Evolutionary conservation across 345 rosid genomes (phyloP).

Genomic region (Corchorus olitorius): DNA sequence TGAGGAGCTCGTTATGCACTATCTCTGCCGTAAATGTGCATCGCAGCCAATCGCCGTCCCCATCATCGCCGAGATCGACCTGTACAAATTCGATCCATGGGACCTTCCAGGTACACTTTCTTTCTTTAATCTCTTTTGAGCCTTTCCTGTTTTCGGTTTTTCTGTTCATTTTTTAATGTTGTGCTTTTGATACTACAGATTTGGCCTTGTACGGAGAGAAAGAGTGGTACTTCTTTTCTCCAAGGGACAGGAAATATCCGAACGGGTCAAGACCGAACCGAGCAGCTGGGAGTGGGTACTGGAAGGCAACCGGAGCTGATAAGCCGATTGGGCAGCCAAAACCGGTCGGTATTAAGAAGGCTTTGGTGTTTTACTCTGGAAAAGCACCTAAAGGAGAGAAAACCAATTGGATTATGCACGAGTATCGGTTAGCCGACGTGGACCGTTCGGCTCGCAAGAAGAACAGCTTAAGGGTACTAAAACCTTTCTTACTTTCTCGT

Average conservation of each 20-base stretch:
- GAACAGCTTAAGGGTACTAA: constrained; percentile 76
- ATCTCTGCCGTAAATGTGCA: constrained; percentile 79
- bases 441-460: constrained; percentile 85
- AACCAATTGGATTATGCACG: constrained; percentile 99
- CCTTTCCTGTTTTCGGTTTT: neutral
- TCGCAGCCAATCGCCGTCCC: constrained; percentile 77
- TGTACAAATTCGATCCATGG: constrained; percentile 87
- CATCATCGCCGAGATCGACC: constrained; percentile 78
- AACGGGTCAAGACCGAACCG: constrained; percentile 96
- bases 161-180: neutral
- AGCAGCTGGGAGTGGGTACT: constrained; percentile 85
- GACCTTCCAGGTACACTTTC: constrained; percentile 70
- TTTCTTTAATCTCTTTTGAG: neutral
- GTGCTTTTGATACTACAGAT: constrained; percentile 33
- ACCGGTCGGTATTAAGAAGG: constrained; percentile 85
- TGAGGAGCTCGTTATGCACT: constrained; percentile 93
- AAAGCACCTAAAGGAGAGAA: constrained; percentile 88
- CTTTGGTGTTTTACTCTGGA: constrained; percentile 85
- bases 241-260: constrained; percentile 86
- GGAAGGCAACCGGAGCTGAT: constrained; percentile 99
- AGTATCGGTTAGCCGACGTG: constrained; percentile 87
- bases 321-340: constrained; percentile 88
- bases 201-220: constrained; percentile 86
- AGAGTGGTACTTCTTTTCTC: constrained; percentile 97
- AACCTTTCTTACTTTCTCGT: neutral